Evolutionary conservation across 495 filamentous ascomycete genomes (phyloP).

Genomic region (Hyaloscypha hepaticicola): DNA sequence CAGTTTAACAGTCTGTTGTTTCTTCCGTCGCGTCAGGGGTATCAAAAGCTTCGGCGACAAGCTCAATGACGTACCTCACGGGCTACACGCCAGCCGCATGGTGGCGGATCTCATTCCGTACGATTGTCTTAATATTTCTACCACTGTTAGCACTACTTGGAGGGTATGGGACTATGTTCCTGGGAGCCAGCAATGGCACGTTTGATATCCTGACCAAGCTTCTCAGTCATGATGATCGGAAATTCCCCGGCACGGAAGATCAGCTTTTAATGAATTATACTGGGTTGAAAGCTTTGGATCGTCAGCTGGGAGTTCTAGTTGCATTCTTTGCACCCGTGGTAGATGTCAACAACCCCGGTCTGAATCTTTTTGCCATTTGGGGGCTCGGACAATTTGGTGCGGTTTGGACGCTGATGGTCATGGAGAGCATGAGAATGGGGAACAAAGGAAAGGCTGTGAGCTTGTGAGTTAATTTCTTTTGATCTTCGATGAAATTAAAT

Average conservation of each 20-base stretch:
- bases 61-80: not conserved
- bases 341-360: constrained; percentile 47
- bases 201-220: constrained; percentile 27
- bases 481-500: not conserved
- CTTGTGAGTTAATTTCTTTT: constrained; percentile 44
- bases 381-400: constrained; percentile 56
- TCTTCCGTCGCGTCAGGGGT: not conserved
- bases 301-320: constrained; percentile 45
- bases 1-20: not conserved
- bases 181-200: constrained; percentile 43
- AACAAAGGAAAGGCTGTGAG: constrained; percentile 52
- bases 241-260: constrained; percentile 40
- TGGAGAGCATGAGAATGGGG: constrained; percentile 56
- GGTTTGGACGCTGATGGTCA: constrained; percentile 52
- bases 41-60: not conserved
- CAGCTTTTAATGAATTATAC: constrained; percentile 47
- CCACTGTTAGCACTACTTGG: constrained; percentile 43
- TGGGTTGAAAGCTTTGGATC: constrained; percentile 49
- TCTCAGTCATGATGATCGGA: constrained; percentile 33
- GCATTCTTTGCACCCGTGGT: constrained; percentile 56
- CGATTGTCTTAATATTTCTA: constrained; percentile 31
- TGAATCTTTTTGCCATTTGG: constrained; percentile 47
- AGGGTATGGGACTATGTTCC: constrained; percentile 44
- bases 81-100: not conserved
- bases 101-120: constrained; percentile 13